Percentiles rank a stretch among this genome's conserved stretches.
phyloP scores from a whole-genome alignment of 2,329 filamentous ascomycete species.

The Cladosporium sp. region DNA sequence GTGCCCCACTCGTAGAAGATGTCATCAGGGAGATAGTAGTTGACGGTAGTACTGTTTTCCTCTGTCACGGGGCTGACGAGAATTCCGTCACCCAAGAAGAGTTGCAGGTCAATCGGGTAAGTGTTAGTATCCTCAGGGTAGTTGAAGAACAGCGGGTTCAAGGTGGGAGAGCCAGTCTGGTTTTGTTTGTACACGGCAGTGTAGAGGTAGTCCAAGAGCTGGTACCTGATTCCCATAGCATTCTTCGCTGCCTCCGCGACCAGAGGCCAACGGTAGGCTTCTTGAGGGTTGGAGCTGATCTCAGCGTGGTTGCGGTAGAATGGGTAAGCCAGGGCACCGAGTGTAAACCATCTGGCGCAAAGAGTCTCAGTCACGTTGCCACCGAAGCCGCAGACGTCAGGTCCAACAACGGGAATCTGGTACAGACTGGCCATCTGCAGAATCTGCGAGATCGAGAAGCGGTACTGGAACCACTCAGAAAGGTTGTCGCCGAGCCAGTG shows the following conservation, averaged over 20 bases:
- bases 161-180: slow-evolving; percentile 55
- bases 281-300: slow-evolving; percentile 40
- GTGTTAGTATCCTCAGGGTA: slow-evolving; percentile 55
- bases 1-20: slow-evolving; percentile 55
- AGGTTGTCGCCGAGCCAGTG: slow-evolving; percentile 16
- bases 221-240: slow-evolving; percentile 63
- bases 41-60: slow-evolving; percentile 46
- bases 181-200: slow-evolving; percentile 59
- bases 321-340: slow-evolving; percentile 60
- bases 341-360: slow-evolving; percentile 53
- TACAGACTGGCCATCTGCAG: slow-evolving; percentile 15
- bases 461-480: slow-evolving; percentile 14
- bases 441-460: slow-evolving; percentile 15
- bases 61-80: slow-evolving; percentile 52
- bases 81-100: slow-evolving; percentile 52
- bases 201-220: slow-evolving; percentile 65
- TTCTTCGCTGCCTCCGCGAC: slow-evolving; percentile 59
- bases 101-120: slow-evolving; percentile 47
- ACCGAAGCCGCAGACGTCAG: slow-evolving; percentile 39
- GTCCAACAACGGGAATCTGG: slow-evolving; percentile 36
- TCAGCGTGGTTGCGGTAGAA: slow-evolving; percentile 69
- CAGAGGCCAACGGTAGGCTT: slow-evolving; percentile 62
- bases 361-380: slow-evolving; percentile 56
- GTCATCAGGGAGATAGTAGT: slow-evolving; percentile 51
- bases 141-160: slow-evolving; percentile 64